A percentile compares a stretch with the other conserved stretches of the same genome.
Conservation (phyloP, 768 basidiomycete species). For the Tremella yokohamensis region DNA sequence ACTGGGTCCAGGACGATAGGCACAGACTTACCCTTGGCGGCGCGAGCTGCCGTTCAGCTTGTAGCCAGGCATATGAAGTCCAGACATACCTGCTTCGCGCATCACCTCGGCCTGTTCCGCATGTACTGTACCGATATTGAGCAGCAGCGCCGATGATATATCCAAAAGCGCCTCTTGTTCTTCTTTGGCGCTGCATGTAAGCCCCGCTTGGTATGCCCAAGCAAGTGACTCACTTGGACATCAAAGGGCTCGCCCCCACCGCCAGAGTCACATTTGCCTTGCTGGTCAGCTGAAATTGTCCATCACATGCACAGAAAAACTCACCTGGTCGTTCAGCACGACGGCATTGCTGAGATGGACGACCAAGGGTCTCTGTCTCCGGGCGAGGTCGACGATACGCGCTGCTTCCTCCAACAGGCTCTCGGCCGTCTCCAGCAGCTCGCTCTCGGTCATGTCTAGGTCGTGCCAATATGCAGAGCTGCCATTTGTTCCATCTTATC, state of each 20-base stretch:
- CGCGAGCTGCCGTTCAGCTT: neutral
- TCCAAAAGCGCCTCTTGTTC: neutral
- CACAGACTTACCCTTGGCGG: neutral
- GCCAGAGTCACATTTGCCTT: neutral
- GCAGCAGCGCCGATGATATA: slow-evolving; percentile 1
- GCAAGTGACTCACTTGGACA: neutral
- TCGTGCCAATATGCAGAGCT: too few species aligned
- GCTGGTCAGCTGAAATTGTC: too few species aligned
- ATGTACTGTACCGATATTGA: slow-evolving; percentile 1
- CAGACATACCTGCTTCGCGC: neutral
- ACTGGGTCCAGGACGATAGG: neutral
- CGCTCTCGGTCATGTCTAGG: too few species aligned
- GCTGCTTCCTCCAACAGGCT: neutral
- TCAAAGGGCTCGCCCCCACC: slow-evolving; percentile 1
- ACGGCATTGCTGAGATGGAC: slow-evolving; percentile 4
- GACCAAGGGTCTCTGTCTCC: neutral
- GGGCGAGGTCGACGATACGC: neutral
- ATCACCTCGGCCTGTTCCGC: slow-evolving; percentile 3
- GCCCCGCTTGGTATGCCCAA: neutral
- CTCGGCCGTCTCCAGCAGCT: neutral
- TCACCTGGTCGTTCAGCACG: neutral
- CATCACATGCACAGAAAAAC: too few species aligned
- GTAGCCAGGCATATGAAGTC: too few species aligned
- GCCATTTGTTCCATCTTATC: too few species aligned
- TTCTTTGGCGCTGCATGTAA: neutral